Conservation (phyloP, 106 monocot species). For the Apostasia ramifera region DNA sequence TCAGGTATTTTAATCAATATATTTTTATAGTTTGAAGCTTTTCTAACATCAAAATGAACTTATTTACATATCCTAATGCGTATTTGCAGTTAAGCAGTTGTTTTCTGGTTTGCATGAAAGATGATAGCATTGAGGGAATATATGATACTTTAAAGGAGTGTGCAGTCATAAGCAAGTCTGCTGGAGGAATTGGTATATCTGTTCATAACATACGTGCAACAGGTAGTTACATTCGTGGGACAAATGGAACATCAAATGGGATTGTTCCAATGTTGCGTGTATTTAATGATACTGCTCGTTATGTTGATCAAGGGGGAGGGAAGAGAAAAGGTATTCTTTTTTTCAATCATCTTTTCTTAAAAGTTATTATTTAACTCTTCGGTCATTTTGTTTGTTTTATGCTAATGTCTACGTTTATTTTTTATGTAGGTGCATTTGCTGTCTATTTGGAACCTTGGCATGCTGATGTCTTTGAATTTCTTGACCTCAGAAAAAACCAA, state of each 20-base stretch:
- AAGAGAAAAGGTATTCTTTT: conserved; percentile 78
- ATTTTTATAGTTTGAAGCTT: neutral
- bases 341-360: neutral
- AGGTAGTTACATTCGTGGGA: conserved; percentile 91
- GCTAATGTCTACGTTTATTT: neutral
- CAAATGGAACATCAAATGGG: conserved; percentile 94
- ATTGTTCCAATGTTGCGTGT: conserved; percentile 97
- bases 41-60: neutral
- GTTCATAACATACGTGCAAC: conserved; percentile 90
- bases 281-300: conserved; percentile 96
- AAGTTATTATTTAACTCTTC: neutral
- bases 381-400: neutral
- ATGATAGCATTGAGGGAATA: conserved; percentile 96
- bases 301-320: conserved; percentile 98
- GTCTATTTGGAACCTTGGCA: conserved; percentile 99
- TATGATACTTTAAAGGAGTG: conserved; percentile 96
- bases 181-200: conserved; percentile 96
- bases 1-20: conserved; percentile 36
- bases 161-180: conserved; percentile 93
- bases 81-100: conserved; percentile 87
- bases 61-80: neutral
- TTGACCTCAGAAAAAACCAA: conserved; percentile 96
- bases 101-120: conserved; percentile 95
- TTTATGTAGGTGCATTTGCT: conserved; percentile 78
- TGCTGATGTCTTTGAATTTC: conserved; percentile 95